Evolutionary conservation across 1,139 yeast genomes (phyloP).

Genomic region (Kurtzmaniella natalensis): DNA sequence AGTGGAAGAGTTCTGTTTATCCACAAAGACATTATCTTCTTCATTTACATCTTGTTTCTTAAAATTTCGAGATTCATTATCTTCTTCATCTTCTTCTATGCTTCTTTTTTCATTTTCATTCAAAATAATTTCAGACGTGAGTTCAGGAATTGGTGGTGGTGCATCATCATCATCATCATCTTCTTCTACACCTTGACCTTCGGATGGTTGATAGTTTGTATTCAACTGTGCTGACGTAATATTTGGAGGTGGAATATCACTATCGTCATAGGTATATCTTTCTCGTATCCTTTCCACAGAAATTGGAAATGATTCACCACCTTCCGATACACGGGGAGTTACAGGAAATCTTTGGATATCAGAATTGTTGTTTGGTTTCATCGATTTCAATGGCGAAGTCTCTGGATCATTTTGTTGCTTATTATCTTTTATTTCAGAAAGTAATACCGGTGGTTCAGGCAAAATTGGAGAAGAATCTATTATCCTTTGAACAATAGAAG

Average conservation of each 20-base stretch:
- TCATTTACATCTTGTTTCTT: conserved; percentile 8
- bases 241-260: conserved; percentile 33
- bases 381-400: background rate
- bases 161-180: conserved; percentile 3
- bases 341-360: conserved; percentile 44
- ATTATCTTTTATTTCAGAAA: conserved; percentile 27
- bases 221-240: conserved; percentile 12
- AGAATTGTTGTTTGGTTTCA: conserved; percentile 3
- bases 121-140: background rate
- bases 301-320: conserved; percentile 7
- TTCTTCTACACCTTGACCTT: background rate
- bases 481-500: conserved; percentile 39
- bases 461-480: conserved; percentile 50
- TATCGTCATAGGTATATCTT: conserved; percentile 23
- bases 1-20: conserved; percentile 19
- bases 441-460: conserved; percentile 42
- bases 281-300: conserved; percentile 25
- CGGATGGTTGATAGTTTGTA: too few relatives aligned
- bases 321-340: conserved; percentile 38
- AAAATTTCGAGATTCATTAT: conserved; percentile 1
- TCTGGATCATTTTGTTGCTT: conserved; percentile 2
- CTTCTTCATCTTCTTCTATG: conserved; percentile 8
- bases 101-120: background rate
- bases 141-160: conserved; percentile 7
- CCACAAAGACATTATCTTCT: conserved; percentile 32